phyloP scores from a whole-genome alignment of 169 alveolate species.

The Plasmodium billcollinsi region DNA sequence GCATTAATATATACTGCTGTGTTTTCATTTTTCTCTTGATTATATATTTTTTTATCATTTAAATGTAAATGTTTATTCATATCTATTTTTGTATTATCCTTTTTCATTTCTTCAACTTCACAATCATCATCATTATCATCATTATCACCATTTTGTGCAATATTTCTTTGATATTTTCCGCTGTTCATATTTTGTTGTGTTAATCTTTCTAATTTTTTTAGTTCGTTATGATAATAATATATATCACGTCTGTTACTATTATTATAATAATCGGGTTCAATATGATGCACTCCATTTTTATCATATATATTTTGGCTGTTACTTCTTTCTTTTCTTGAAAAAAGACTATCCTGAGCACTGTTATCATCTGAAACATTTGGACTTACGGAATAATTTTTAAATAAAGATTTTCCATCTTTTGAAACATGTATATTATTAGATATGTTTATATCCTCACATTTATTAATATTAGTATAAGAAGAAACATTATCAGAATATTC shows the following conservation, averaged over 20 bases:
- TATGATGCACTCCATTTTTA: not conserved
- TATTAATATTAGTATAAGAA: not conserved
- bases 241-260: not conserved
- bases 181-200: too few species aligned
- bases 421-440: not conserved
- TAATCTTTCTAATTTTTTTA: too few species aligned
- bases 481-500: not conserved
- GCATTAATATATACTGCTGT: too few species aligned
- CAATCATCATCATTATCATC: not conserved
- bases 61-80: too few species aligned
- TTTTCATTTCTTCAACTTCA: too few species aligned
- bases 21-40: too few species aligned
- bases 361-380: conserved; percentile 9
- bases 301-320: not conserved
- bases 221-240: too few species aligned
- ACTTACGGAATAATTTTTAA: not conserved
- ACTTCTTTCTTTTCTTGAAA: not conserved
- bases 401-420: not conserved
- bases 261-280: not conserved
- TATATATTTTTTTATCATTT: too few species aligned
- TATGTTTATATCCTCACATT: not conserved
- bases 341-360: not conserved
- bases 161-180: too few species aligned
- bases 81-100: too few species aligned
- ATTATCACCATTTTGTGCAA: conserved; percentile 4